These are phyloP conservation scores for Kuraishia piskuri DNA, from an alignment of 805 yeast genomes.

Conservation along the genomic window DNA sequence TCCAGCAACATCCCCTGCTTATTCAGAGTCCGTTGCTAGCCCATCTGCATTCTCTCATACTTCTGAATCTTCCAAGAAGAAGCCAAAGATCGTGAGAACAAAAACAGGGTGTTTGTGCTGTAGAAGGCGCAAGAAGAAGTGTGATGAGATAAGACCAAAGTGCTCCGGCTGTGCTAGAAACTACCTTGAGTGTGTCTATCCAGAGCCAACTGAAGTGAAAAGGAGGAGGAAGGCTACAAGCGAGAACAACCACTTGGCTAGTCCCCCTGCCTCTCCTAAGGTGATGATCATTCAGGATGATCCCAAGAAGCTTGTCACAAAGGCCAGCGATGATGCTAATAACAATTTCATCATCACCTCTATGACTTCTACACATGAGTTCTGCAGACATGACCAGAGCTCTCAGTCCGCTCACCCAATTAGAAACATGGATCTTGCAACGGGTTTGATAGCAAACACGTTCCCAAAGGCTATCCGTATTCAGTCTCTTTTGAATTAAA, in stretches of 20 bases:
- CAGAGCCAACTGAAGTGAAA: conserved; percentile 6
- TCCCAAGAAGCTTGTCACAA: conserved; percentile 1
- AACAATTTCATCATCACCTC: conserved; percentile 1
- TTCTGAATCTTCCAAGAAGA: conserved; percentile 4
- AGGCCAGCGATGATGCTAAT: not conserved
- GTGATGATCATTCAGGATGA: conserved; percentile 2
- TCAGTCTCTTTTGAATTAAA: not conserved
- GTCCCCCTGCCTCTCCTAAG: not conserved
- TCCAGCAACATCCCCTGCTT: not conserved
- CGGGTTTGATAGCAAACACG: not conserved
- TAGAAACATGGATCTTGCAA: not conserved
- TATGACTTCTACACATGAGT: conserved; percentile 12
- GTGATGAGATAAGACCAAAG: conserved; percentile 25
- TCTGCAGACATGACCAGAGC: not conserved
- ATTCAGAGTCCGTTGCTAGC: conserved; percentile 10
- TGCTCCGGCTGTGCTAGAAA: conserved; percentile 28
- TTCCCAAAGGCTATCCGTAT: not conserved
- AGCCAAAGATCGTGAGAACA: conserved; percentile 23
- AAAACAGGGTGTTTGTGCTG: conserved; percentile 31
- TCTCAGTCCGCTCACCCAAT: not conserved
- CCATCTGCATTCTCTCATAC: conserved; percentile 6
- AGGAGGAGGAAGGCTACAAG: not conserved
- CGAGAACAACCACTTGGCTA: not conserved
- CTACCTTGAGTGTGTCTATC: conserved; percentile 25
- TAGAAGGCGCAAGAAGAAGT: conserved; percentile 29